Conservation (phyloP, 306 rosid genomes). For the Cucurbita ficifolia region DNA sequence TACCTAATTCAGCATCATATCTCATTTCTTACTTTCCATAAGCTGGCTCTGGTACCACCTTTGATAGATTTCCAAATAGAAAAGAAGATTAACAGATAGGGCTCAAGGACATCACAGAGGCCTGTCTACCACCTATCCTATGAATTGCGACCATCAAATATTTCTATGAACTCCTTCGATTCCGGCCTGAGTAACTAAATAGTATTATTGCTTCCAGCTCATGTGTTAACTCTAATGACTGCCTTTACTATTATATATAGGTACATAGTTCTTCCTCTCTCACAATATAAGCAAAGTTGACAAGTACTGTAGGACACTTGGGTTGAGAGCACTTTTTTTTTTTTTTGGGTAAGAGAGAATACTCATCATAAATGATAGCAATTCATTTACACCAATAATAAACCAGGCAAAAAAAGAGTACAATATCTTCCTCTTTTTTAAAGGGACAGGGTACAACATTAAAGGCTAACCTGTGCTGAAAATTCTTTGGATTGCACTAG, state of each 20-base stretch:
- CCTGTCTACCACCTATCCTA: background rate
- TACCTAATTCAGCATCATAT: background rate
- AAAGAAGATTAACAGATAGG: background rate
- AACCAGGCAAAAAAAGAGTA: background rate
- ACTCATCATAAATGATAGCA: background rate
- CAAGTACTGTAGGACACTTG: background rate
- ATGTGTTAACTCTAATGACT: background rate
- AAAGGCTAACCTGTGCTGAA: slow-evolving; percentile 72
- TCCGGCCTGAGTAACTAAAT: background rate
- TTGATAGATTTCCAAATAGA: background rate
- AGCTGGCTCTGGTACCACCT: background rate
- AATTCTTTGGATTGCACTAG: slow-evolving; percentile 93
- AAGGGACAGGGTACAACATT: background rate
- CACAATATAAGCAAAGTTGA: background rate
- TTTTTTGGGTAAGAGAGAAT: background rate
- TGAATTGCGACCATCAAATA: background rate
- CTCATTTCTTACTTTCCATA: background rate
- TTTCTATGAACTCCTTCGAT: background rate
- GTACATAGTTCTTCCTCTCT: background rate
- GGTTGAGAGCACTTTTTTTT: too few relatives aligned
- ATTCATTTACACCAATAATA: background rate
- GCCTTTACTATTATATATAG: background rate
- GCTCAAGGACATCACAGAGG: background rate
- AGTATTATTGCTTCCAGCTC: background rate
- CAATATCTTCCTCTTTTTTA: too few relatives aligned